Conservation (phyloP, 2,329 filamentous ascomycete genomes). For the Onygenales sp. region DNA sequence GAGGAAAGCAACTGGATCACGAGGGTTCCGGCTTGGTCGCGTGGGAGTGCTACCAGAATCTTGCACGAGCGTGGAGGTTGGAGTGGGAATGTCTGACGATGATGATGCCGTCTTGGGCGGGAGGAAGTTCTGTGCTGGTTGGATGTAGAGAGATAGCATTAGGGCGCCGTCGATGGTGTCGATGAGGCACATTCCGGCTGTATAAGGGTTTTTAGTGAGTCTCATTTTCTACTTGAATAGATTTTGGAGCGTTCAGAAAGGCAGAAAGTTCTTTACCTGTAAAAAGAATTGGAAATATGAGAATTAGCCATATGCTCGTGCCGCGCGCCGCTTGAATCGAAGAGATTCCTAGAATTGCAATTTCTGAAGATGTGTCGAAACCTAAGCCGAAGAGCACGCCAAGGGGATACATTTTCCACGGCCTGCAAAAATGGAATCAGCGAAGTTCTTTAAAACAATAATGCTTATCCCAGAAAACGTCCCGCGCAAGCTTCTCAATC, state of each 20-base stretch:
- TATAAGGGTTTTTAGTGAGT: neutral
- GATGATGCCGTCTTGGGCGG: conserved; percentile 17
- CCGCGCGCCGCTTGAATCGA: conserved; percentile 78
- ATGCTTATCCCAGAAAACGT: too few species aligned
- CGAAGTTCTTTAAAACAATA: too few species aligned
- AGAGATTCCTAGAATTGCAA: conserved; percentile 82
- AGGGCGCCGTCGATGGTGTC: conserved; percentile 88
- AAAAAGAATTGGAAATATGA: conserved; percentile 84
- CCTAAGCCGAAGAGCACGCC: conserved; percentile 84
- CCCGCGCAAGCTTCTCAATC: too few species aligned
- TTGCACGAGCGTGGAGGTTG: conserved; percentile 5
- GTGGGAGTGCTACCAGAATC: neutral
- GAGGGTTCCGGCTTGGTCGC: conserved; percentile 46
- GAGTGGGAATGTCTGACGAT: conserved; percentile 7
- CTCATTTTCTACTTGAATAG: neutral
- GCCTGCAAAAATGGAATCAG: conserved; percentile 16
- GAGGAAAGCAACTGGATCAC: conserved; percentile 79
- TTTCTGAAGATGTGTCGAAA: conserved; percentile 92
- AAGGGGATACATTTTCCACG: conserved; percentile 92
- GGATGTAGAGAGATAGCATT: conserved; percentile 89
- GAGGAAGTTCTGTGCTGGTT: conserved; percentile 34
- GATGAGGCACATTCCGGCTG: conserved; percentile 86
- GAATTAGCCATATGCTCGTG: conserved; percentile 85
- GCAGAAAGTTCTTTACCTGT: conserved; percentile 46
- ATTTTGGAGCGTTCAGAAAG: neutral